Base-by-base conservation (phyloP, 1,139 yeast species). In the Candida gigantensis region DNA sequence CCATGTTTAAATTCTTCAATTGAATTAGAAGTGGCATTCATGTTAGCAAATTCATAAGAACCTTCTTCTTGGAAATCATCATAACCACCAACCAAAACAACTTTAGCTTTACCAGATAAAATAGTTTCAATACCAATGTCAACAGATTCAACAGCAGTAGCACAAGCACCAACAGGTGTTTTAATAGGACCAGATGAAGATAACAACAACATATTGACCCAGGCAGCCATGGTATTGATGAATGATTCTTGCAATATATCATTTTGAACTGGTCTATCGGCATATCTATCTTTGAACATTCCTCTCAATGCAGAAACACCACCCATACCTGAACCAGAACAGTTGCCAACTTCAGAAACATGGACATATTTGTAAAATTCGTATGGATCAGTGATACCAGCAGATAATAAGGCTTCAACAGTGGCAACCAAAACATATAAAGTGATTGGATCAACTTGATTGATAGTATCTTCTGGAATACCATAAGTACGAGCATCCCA, bases 31-130 rank as follows among this genome's bases (percentile, higher is more conserved):
- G 99, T 92, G 41, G 98, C 98, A 58, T 90, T 90, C 99, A 92
- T 92, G 74, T 92, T 92, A 60, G 90, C 98, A 68, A 92, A 92
- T 67, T 92, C 99, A 56, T 81, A 84, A 44, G 97, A 89, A 52
- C 97, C 97, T 72, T 92, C 98, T 71, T 92, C 98, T 70, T 89
- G 96, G 94, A 92, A 90, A 60, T 92, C 98, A 73, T 92, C 98
- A 62, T 87, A 89, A 70, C 98, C 98, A 77, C 98, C 98, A 55
- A 90, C 97, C 58, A 92, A 75, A 65, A 92, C 89, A 55, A 92
- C 80, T 79, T 88, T 89, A 42, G 98, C 98, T 68, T 90, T 89
- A 51, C 96, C 96, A 37, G 88, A 70, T 54, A 85, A 68, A 54
- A 92, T 89, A 37, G 96, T 86, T 70, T 92, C 98, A 52, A 85